Percentiles rank a stretch among this genome's conserved stretches.
These are phyloP conservation scores for Glarea lozoyensis DNA, from an alignment of 495 filamentous ascomycete genomes.

Conservation along the genomic window DNA sequence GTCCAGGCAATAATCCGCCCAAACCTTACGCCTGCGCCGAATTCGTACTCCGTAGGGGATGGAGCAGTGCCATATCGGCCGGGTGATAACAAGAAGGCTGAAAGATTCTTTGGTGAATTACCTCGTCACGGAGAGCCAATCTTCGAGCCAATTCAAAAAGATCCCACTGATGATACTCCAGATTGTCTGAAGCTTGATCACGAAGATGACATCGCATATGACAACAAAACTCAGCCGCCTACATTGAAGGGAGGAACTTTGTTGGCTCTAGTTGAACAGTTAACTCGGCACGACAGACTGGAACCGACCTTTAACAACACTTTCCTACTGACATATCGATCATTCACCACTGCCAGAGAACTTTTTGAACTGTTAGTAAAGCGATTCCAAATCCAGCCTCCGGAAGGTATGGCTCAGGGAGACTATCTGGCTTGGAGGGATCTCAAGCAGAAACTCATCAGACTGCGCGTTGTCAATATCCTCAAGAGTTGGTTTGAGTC, in stretches of 20 bases:
- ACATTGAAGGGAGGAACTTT: conserved; percentile 82
- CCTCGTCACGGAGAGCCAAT: conserved; percentile 32
- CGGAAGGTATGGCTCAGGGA: conserved; percentile 62
- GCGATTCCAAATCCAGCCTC: conserved; percentile 86
- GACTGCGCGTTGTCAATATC: conserved; percentile 94
- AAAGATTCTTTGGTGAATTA: conserved; percentile 83
- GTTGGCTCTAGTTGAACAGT: conserved; percentile 84
- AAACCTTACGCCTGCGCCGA: conserved; percentile 27
- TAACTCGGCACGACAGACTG: conserved; percentile 90
- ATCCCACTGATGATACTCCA: conserved; percentile 59
- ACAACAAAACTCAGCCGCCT: conserved; percentile 63
- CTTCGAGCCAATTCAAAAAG: conserved; percentile 38
- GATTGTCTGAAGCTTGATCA: conserved; percentile 81
- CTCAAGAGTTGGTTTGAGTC: conserved; percentile 96
- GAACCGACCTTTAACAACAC: conserved; percentile 97
- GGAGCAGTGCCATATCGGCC: conserved; percentile 53
- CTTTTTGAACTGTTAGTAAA: conserved; percentile 88
- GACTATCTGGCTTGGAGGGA: conserved; percentile 87
- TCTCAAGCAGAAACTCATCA: conserved; percentile 88
- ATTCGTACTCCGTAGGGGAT: conserved; percentile 61
- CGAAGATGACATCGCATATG: conserved; percentile 84
- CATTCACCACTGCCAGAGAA: conserved; percentile 84
- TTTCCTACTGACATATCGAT: conserved; percentile 92
- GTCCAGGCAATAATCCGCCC: conserved; percentile 13
- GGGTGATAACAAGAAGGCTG: conserved; percentile 69